These are phyloP conservation scores for Colletotrichum gloeosporioides DNA, from an alignment of 2,329 filamentous ascomycete genomes.

Conservation along the genomic window DNA sequence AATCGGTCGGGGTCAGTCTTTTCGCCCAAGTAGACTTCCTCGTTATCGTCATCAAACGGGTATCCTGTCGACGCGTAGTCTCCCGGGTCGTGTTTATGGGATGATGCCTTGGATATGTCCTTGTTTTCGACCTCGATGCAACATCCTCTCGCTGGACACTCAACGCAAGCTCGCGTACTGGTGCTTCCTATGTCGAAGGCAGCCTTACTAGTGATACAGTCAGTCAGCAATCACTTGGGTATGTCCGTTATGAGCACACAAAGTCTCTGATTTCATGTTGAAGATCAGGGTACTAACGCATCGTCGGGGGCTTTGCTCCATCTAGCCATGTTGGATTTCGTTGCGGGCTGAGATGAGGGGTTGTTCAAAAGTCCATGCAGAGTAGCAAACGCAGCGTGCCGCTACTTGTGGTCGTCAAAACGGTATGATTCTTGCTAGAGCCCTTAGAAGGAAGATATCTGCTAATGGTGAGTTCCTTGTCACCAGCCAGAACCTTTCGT, in stretches of 20 bases:
- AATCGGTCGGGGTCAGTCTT: background rate
- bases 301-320: background rate
- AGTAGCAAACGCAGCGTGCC: background rate
- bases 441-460: background rate
- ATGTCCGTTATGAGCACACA: background rate
- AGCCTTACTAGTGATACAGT: background rate
- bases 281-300: background rate
- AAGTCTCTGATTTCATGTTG: background rate
- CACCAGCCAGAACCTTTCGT: background rate
- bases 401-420: background rate
- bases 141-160: background rate
- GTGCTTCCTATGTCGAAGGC: slow-evolving; percentile 25
- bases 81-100: background rate
- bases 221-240: background rate
- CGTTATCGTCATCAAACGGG: slow-evolving; percentile 19
- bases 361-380: background rate
- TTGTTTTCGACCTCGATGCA: background rate
- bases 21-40: slow-evolving; percentile 17
- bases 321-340: background rate
- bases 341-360: background rate
- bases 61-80: slow-evolving; percentile 23
- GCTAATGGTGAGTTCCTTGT: background rate
- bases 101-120: background rate
- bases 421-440: background rate
- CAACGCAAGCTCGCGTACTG: slow-evolving; percentile 19